A percentile compares a stretch with the other conserved stretches of the same genome.
These are phyloP conservation scores for Xylariaceae sp. DNA, from an alignment of 2,329 filamentous ascomycete species.

Conservation along the genomic window DNA sequence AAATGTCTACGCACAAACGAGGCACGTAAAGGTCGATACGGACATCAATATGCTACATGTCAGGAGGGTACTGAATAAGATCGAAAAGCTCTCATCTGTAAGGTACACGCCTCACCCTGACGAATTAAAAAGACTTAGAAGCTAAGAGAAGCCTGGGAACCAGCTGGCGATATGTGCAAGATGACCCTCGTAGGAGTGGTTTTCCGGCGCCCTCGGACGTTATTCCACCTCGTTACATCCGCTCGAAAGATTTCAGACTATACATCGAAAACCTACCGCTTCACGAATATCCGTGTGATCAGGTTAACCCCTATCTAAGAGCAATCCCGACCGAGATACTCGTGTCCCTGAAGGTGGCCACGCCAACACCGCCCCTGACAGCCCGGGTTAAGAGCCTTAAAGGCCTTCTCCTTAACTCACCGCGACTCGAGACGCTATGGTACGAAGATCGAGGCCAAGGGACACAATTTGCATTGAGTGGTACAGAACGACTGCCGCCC, in stretches of 20 bases:
- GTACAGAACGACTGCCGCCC: constrained; percentile 39
- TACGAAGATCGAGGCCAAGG: constrained; percentile 43
- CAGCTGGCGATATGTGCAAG: constrained; percentile 39
- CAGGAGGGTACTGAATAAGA: constrained; percentile 33
- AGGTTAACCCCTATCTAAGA: constrained; percentile 35
- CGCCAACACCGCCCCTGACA: constrained; percentile 38
- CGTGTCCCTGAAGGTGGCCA: constrained; percentile 38
- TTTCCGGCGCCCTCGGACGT: constrained; percentile 39
- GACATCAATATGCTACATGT: constrained; percentile 37
- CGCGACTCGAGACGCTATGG: constrained; percentile 36
- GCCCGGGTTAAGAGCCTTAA: constrained; percentile 40
- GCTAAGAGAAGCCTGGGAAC: background rate
- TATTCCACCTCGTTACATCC: constrained; percentile 31
- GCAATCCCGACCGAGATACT: constrained; percentile 38
- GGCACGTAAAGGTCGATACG: constrained; percentile 38
- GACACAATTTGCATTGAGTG: constrained; percentile 39
- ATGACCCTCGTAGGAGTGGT: constrained; percentile 26
- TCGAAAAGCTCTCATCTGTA: constrained; percentile 37
- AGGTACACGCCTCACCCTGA: constrained; percentile 30
- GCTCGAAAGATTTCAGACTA: constrained; percentile 31
- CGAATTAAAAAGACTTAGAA: background rate
- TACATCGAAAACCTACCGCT: constrained; percentile 40
- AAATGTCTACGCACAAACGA: constrained; percentile 37
- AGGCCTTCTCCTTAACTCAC: constrained; percentile 36
- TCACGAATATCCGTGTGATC: constrained; percentile 33